Percentiles rank a stretch among this genome's conserved stretches.
phyloP scores from a whole-genome alignment of 257 asterid species.

The Penstemon eatonii region DNA sequence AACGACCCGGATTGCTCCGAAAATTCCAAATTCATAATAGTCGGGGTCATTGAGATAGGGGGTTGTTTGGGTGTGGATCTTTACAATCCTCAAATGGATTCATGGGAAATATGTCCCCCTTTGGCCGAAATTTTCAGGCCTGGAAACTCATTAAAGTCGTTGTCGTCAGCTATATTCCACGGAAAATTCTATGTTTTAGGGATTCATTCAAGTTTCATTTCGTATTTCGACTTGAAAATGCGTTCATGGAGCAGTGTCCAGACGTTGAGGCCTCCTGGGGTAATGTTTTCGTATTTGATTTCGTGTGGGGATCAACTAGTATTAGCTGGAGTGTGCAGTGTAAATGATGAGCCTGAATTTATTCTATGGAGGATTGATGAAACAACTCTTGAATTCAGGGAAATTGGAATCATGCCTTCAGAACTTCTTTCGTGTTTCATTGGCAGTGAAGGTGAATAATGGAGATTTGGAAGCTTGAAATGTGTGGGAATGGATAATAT shows the following conservation, averaged over 20 bases:
- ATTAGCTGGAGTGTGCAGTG: conserved; percentile 38
- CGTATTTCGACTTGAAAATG: conserved; percentile 34
- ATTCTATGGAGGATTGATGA: conserved; percentile 43
- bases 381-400: conserved; percentile 36
- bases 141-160: conserved; percentile 23
- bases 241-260: conserved; percentile 37
- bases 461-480: conserved; percentile 21
- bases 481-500: conserved; percentile 36
- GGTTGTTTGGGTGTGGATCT: conserved; percentile 34
- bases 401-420: conserved; percentile 38
- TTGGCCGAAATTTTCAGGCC: conserved; percentile 31
- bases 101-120: conserved; percentile 34
- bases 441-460: conserved; percentile 14
- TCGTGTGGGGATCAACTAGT: conserved; percentile 30
- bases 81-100: conserved; percentile 28
- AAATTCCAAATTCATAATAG: conserved; percentile 27
- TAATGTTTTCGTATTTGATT: conserved; percentile 26
- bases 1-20: conserved; percentile 15
- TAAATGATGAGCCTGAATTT: conserved; percentile 18
- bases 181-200: conserved; percentile 34
- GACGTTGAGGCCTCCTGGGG: conserved; percentile 46
- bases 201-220: conserved; percentile 28
- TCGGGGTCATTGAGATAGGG: conserved; percentile 23
- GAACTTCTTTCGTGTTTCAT: conserved; percentile 27
- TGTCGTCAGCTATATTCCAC: conserved; percentile 29